Base-by-base conservation (phyloP, 2,329 filamentous ascomycete species). In the Claviceps sorghi region DNA sequence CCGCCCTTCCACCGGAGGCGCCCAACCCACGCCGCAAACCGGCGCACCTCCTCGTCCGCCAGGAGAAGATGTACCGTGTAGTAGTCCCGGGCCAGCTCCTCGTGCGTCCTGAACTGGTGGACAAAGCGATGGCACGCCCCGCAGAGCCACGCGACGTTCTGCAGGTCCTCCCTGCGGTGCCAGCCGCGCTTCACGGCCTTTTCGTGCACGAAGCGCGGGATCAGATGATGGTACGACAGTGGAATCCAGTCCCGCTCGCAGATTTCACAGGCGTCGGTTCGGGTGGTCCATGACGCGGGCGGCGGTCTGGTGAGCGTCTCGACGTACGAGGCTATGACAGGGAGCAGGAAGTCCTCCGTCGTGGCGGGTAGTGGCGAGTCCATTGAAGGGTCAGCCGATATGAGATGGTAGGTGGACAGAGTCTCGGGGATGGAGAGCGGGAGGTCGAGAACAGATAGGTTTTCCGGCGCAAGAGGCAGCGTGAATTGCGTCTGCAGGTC, bases 61-160 rank as follows among this genome's bases (percentile, higher is more conserved):
- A 84, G 63, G 56, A 95, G 71, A 58, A 76, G 67, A 52, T 91
- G 86, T 7, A 93, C 79, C 0, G 81, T 90, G 67, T 81, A 88
- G 63, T 76, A 88, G 51, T 82, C 70, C 59, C 77, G 74, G 15
- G 88, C 88, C 58, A 95, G 68, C 59, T 86, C 86, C 73, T 94
- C 88, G 62, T 93, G 88, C 4, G 69, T 74, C 36, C 80, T 83
- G 62, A 89, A 78, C 41, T 79, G 71, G 70, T 94, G 88, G 64
- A 94, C 86, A 63, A 88, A 89, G 43, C 77, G 79, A 70, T 95
- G 88, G 61, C 88, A 95, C 2, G 87, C 84, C 49, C 87, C 75
- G 67, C 88, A 94, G 58, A 95, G 67, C 88, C 88, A 94, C 13
- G 88, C 88, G 21, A 93, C 88, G 62, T 82, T 88, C 60, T 86